Percentiles rank a stretch among this genome's conserved stretches.
phyloP scores from a whole-genome alignment of 2,329 filamentous ascomycete species.

The Diaporthe ampelina region DNA sequence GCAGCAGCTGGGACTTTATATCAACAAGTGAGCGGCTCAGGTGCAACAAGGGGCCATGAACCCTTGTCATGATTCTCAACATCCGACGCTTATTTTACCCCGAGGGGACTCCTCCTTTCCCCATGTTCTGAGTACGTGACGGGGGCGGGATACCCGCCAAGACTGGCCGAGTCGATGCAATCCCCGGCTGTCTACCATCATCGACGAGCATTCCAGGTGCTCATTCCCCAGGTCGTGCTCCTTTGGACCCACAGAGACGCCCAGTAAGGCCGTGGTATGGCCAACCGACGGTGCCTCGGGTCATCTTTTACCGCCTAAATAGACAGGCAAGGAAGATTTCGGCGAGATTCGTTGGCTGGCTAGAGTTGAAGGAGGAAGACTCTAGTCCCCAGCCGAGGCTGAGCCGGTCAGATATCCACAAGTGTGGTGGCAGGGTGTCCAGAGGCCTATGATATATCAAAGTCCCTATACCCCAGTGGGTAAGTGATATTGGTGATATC shows the following conservation, averaged over 20 bases:
- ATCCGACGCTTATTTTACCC: conserved; percentile 31
- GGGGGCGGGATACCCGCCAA: conserved; percentile 23
- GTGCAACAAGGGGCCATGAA: background rate
- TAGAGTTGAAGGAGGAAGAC: conserved; percentile 8
- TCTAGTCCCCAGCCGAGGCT: background rate
- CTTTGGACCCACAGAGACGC: conserved; percentile 28
- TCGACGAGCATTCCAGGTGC: conserved; percentile 6
- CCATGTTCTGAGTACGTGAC: conserved; percentile 10
- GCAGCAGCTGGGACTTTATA: conserved; percentile 28
- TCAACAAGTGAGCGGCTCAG: background rate
- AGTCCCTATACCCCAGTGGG: background rate
- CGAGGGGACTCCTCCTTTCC: conserved; percentile 34
- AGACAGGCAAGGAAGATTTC: conserved; percentile 10
- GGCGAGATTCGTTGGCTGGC: conserved; percentile 17
- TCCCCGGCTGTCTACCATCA: conserved; percentile 8
- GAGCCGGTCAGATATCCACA: conserved; percentile 17
- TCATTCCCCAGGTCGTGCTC: conserved; percentile 24
- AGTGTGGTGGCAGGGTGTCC: conserved; percentile 17
- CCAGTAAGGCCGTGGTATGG: background rate
- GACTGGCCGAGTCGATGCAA: conserved; percentile 2
- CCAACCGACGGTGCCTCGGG: background rate
- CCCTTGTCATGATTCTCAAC: conserved; percentile 19
- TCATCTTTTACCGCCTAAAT: background rate
- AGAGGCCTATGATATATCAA: conserved; percentile 1
- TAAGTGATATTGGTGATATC: background rate